Conservation (phyloP, 352 stramenopile genomes). For the Albugo candida region DNA sequence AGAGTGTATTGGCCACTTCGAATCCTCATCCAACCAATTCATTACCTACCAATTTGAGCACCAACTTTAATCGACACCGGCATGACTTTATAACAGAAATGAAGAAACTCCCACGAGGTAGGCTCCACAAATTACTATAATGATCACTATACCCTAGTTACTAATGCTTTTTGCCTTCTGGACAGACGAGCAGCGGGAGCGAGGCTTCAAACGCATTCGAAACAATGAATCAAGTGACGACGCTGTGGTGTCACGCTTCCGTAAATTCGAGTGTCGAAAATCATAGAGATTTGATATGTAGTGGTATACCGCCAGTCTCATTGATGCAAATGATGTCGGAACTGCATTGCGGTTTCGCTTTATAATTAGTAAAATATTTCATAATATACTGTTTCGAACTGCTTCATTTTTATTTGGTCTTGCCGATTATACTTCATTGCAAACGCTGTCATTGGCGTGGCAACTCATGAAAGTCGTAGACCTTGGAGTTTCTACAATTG, state of each 20-base stretch:
- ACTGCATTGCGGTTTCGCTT: too few relatives aligned
- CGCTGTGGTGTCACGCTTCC: constrained; percentile 38
- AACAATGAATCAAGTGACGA: constrained; percentile 34
- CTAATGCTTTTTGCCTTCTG: background rate
- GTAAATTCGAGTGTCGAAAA: constrained; percentile 39
- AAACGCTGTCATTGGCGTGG: too few relatives aligned
- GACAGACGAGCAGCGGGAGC: constrained; percentile 47
- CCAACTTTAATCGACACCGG: constrained; percentile 54
- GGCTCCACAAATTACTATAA: background rate
- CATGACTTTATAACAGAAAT: constrained; percentile 42
- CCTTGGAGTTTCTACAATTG: too few relatives aligned
- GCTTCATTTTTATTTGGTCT: too few relatives aligned
- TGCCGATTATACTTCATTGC: too few relatives aligned
- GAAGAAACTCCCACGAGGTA: constrained; percentile 46
- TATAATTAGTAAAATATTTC: too few relatives aligned
- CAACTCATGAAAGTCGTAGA: too few relatives aligned
- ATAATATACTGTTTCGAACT: too few relatives aligned
- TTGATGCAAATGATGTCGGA: too few relatives aligned
- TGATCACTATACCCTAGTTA: background rate
- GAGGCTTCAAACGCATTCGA: constrained; percentile 29
- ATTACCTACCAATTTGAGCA: constrained; percentile 54
- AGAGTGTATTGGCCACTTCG: constrained; percentile 9
- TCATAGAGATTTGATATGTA: too few relatives aligned
- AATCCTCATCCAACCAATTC: constrained; percentile 23
- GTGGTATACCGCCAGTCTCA: too few relatives aligned